Evolutionary conservation across 257 asterid genomes (phyloP).

Genomic region (Nicotiana otophora): DNA sequence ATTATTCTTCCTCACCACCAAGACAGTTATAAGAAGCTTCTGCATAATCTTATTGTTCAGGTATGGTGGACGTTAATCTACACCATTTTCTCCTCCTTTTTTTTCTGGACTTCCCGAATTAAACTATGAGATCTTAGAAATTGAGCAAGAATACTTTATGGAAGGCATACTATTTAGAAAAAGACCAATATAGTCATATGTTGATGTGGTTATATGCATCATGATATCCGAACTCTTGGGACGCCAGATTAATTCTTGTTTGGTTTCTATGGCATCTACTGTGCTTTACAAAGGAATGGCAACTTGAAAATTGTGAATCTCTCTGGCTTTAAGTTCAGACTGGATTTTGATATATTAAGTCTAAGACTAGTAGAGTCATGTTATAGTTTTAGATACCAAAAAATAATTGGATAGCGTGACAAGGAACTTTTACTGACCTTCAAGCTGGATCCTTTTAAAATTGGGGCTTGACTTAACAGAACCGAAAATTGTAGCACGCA

Average conservation of each 20-base stretch:
- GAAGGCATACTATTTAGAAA: neutral
- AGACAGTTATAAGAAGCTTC: constrained; percentile 42
- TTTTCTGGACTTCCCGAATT: neutral
- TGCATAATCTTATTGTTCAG: constrained; percentile 77
- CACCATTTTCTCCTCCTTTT: neutral
- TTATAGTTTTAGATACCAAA: neutral
- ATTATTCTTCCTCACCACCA: neutral
- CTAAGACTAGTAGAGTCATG: neutral
- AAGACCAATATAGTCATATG: neutral
- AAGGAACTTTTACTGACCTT: neutral
- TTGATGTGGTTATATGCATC: neutral
- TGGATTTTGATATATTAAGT: neutral
- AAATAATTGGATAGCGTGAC: neutral
- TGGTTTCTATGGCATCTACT: neutral
- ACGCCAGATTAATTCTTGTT: neutral
- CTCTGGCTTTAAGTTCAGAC: neutral
- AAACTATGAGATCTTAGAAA: neutral
- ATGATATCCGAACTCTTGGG: neutral
- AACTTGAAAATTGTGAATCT: neutral
- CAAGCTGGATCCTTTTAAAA: neutral
- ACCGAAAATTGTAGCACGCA: neutral
- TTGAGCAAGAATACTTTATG: neutral
- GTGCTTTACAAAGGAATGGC: neutral
- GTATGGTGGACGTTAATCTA: constrained; percentile 21
- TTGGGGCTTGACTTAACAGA: neutral